phyloP scores from a whole-genome alignment of 2,329 filamentous ascomycete species.

The Fusarium cyanostomum region DNA sequence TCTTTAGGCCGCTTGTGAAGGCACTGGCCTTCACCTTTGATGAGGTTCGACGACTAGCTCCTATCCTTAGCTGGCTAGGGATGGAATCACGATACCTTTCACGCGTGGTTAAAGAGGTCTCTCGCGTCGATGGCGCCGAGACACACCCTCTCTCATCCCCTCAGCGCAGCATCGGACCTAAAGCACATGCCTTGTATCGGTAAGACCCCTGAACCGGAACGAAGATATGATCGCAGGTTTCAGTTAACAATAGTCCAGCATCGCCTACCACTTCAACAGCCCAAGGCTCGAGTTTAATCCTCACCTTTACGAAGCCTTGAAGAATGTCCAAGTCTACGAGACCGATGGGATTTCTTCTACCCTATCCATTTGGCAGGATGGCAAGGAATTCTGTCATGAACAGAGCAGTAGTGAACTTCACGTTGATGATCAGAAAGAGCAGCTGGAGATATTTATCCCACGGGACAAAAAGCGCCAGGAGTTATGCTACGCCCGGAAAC shows the following conservation, averaged over 20 bases:
- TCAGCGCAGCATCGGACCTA: slow-evolving; percentile 13
- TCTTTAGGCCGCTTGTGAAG: neutral
- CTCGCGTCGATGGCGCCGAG: neutral
- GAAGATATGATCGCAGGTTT: neutral
- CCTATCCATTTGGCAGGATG: slow-evolving; percentile 13
- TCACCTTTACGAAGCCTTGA: slow-evolving; percentile 6
- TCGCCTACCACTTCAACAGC: slow-evolving; percentile 18
- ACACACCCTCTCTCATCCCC: neutral
- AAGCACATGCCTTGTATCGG: slow-evolving; percentile 29
- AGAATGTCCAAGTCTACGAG: slow-evolving; percentile 18
- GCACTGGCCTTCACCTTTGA: slow-evolving; percentile 30
- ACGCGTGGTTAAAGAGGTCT: slow-evolving; percentile 9
- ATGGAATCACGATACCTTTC: slow-evolving; percentile 22
- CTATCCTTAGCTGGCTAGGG: slow-evolving; percentile 17
- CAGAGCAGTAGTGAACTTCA: neutral
- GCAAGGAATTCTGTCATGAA: neutral
- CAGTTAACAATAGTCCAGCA: slow-evolving; percentile 16
- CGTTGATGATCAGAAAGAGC: neutral
- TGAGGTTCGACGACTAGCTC: slow-evolving; percentile 10
- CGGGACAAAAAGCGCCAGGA: neutral
- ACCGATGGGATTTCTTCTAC: slow-evolving; percentile 16
- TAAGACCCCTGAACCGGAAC: neutral
- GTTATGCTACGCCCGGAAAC: slow-evolving; percentile 8
- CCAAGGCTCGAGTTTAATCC: slow-evolving; percentile 1
- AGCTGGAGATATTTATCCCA: slow-evolving; percentile 3